These are phyloP conservation scores for Salix koriyanagi DNA, from an alignment of 345 rosid genomes.

Conservation along the genomic window DNA sequence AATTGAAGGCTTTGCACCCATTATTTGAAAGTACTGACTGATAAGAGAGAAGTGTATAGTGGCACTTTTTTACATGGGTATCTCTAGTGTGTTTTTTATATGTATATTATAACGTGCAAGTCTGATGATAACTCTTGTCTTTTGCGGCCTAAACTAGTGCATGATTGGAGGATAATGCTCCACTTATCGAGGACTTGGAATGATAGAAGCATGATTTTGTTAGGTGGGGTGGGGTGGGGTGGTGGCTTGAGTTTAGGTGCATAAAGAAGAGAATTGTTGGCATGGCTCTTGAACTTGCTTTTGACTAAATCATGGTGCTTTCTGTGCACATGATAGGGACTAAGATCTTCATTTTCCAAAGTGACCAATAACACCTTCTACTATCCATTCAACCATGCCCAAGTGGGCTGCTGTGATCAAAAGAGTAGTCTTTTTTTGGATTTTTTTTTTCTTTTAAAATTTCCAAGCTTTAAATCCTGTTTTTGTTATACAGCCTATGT, in stretches of 20 bases:
- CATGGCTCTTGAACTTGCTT: neutral
- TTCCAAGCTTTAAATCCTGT: too few species aligned
- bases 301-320: neutral
- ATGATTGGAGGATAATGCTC: constrained; percentile 39
- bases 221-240: constrained; percentile 7
- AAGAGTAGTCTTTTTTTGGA: neutral
- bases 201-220: constrained; percentile 24
- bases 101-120: neutral
- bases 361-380: neutral
- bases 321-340: neutral
- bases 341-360: neutral
- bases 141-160: constrained; percentile 21
- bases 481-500: too few species aligned
- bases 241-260: neutral
- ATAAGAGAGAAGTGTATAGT: neutral
- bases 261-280: neutral
- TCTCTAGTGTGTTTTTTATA: neutral
- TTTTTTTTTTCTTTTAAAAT: too few species aligned
- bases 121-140: neutral
- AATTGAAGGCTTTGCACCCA: neutral
- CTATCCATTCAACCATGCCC: neutral
- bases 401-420: neutral
- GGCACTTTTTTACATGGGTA: neutral
- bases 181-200: constrained; percentile 1
- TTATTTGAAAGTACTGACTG: neutral